Percentiles rank a stretch among this genome's conserved stretches.
These are phyloP conservation scores for Hamigera avellanea DNA, from an alignment of 495 filamentous ascomycete species.

Conservation along the genomic window DNA sequence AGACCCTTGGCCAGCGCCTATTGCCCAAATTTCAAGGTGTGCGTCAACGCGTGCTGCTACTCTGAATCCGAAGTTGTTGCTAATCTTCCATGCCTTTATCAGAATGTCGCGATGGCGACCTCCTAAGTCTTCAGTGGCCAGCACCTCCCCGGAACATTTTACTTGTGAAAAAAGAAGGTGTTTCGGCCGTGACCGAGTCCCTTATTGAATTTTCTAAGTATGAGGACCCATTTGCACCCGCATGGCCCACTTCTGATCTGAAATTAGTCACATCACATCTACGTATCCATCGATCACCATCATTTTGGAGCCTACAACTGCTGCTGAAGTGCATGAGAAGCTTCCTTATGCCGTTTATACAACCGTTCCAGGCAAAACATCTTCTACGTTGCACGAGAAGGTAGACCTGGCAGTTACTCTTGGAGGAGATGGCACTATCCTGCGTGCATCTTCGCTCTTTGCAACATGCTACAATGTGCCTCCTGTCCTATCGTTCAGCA, in stretches of 20 bases:
- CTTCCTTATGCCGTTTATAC: conserved; percentile 72
- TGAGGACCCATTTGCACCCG: conserved; percentile 1
- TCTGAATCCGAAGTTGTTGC: conserved; percentile 1
- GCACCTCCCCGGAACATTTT: conserved; percentile 81
- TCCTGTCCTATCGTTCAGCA: conserved; percentile 89
- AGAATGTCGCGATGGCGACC: conserved; percentile 46
- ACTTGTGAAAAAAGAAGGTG: conserved; percentile 75
- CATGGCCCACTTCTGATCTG: not conserved
- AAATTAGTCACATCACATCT: conserved; percentile 53
- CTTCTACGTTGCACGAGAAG: conserved; percentile 43
- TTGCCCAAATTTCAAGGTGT: conserved; percentile 43
- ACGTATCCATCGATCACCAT: conserved; percentile 74
- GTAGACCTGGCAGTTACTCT: conserved; percentile 80
- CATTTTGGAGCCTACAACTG: conserved; percentile 70
- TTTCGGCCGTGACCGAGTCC: conserved; percentile 55
- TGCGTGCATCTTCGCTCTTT: conserved; percentile 86
- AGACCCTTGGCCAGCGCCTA: conserved; percentile 26
- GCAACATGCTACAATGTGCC: conserved; percentile 70
- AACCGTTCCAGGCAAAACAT: conserved; percentile 20
- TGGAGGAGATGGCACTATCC: conserved; percentile 90
- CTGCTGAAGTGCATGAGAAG: conserved; percentile 57
- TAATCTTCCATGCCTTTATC: not conserved
- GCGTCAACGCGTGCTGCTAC: conserved; percentile 4
- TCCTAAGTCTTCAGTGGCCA: conserved; percentile 83
- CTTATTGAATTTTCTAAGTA: conserved; percentile 69